Conservation (phyloP, 257 asterid species). For the Solanum infundibuliforme region DNA sequence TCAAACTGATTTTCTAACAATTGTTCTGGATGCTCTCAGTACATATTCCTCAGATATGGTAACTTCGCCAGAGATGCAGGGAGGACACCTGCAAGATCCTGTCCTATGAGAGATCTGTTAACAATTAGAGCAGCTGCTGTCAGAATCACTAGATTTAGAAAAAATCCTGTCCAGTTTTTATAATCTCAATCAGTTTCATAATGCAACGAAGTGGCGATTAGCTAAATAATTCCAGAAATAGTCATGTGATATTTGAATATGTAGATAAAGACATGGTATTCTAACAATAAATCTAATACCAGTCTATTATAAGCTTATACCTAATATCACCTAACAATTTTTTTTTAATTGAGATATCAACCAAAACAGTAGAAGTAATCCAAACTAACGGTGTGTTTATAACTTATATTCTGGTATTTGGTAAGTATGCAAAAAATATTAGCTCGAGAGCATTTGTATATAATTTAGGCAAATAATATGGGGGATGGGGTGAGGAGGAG, state of each 20-base stretch:
- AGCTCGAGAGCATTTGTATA: not conserved
- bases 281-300: not conserved
- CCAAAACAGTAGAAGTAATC: not conserved
- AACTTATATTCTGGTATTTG: not conserved
- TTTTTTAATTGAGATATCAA: not conserved
- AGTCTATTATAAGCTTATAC: not conserved
- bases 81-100: slow-evolving; percentile 53
- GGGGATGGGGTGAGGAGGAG: not conserved
- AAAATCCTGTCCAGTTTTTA: not conserved
- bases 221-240: not conserved
- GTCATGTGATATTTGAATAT: not conserved
- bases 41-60: slow-evolving; percentile 33
- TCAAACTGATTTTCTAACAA: not conserved
- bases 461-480: not conserved
- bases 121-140: not conserved
- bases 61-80: slow-evolving; percentile 52
- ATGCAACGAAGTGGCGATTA: not conserved
- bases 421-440: not conserved
- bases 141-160: not conserved
- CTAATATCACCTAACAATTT: not conserved
- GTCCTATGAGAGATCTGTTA: slow-evolving; percentile 35
- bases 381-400: not conserved
- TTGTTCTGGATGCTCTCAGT: not conserved
- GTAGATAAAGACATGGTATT: not conserved
- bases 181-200: not conserved